These are phyloP conservation scores for Ailanthus altissimus DNA, from an alignment of 345 rosid genomes.

Conservation along the genomic window DNA sequence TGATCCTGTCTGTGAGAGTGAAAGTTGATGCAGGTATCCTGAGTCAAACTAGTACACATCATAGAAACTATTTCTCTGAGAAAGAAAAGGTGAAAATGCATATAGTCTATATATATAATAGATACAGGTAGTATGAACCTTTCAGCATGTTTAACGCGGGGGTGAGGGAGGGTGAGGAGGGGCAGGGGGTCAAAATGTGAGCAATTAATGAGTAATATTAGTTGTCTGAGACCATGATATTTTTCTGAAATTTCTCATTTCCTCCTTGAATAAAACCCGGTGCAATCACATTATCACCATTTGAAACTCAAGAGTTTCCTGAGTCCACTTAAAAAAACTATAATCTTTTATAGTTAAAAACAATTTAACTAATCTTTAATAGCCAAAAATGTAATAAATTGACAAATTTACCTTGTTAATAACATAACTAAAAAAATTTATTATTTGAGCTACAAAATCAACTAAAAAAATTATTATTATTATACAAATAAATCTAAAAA, in stretches of 20 bases:
- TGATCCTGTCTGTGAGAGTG: neutral
- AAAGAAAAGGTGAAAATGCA: neutral
- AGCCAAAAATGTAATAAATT: too few species aligned
- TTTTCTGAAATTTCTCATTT: constrained; percentile 1
- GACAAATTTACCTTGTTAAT: too few species aligned
- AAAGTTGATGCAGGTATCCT: neutral
- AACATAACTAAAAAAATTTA: too few species aligned
- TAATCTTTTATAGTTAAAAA: too few species aligned
- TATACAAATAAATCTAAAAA: too few species aligned
- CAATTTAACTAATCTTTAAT: too few species aligned
- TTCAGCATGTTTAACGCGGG: too few species aligned
- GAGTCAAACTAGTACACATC: neutral
- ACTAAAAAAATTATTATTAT: too few species aligned
- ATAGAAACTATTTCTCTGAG: neutral
- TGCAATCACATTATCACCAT: neutral
- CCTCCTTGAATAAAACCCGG: neutral
- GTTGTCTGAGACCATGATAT: neutral
- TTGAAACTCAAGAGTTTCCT: neutral
- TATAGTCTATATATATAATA: neutral
- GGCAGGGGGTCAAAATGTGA: neutral
- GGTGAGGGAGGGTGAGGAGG: neutral
- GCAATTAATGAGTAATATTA: neutral
- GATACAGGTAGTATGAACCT: neutral
- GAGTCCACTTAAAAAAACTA: too few species aligned
- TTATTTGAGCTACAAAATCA: too few species aligned